Percentiles rank a stretch among this genome's conserved stretches.
These are phyloP conservation scores for Apiotrichum mycotoxinovorans DNA, from an alignment of 1,284 basidiomycete genomes.

Conservation along the genomic window DNA sequence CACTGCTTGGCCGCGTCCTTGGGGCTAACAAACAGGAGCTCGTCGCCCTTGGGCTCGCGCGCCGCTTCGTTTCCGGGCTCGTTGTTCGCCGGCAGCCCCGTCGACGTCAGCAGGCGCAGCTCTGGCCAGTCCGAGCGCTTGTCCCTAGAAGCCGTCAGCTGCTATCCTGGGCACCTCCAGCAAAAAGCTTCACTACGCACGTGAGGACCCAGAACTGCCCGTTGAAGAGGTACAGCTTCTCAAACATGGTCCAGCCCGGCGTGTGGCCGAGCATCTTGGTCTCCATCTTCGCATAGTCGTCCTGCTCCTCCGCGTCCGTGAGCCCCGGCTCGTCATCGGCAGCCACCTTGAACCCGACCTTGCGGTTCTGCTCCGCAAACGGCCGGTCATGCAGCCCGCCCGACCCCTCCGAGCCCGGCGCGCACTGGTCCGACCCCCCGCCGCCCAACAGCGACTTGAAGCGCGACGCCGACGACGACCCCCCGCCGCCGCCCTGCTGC, in stretches of 20 bases:
- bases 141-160: constrained; percentile 25
- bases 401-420: too few relatives aligned
- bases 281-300: constrained; percentile 24
- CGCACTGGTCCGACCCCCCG: neutral
- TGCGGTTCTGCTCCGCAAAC: constrained; percentile 11
- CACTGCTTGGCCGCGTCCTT: constrained; percentile 62
- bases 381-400: neutral
- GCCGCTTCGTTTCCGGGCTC: constrained; percentile 62
- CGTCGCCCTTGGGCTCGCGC: constrained; percentile 61
- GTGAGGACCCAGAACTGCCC: constrained; percentile 66
- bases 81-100: constrained; percentile 59
- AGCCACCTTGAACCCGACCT: constrained; percentile 12
- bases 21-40: constrained; percentile 57
- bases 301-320: constrained; percentile 29
- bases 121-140: constrained; percentile 56
- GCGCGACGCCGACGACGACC: too few relatives aligned
- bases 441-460: neutral
- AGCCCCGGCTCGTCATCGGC: constrained; percentile 5
- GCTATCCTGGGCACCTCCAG: too few relatives aligned
- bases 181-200: constrained; percentile 36
- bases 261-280: constrained; percentile 39
- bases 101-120: constrained; percentile 64
- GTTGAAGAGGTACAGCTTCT: constrained; percentile 64
- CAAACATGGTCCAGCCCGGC: constrained; percentile 48
- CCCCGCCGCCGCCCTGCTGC: too few relatives aligned